A percentile compares a stretch with the other conserved stretches of the same genome.
Conservation (phyloP, 2,329 filamentous ascomycete genomes). For the Didymosphaeria variabile region DNA sequence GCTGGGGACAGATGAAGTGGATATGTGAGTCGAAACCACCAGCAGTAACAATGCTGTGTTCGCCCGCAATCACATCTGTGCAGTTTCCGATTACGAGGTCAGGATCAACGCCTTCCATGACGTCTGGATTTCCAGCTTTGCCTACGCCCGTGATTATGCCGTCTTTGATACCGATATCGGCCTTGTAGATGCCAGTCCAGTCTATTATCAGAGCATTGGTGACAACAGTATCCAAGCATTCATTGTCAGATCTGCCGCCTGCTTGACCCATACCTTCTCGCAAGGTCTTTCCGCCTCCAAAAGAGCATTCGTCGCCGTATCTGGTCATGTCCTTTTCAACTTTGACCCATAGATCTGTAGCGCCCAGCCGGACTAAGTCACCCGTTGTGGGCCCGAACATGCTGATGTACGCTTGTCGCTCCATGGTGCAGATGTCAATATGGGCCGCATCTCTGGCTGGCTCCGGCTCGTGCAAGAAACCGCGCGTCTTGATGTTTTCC, state of each 20-base stretch:
- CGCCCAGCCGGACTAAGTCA: constrained; percentile 81
- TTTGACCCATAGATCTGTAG: constrained; percentile 88
- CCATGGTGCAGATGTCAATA: constrained; percentile 74
- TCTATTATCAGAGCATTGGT: constrained; percentile 91
- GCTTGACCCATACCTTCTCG: constrained; percentile 97
- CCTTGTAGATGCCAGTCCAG: constrained; percentile 93
- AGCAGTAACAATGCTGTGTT: constrained; percentile 89
- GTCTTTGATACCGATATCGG: constrained; percentile 91
- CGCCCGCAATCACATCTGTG: constrained; percentile 91
- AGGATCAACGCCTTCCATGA: constrained; percentile 86
- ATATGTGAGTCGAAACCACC: constrained; percentile 91
- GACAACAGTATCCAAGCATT: constrained; percentile 84
- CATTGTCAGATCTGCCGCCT: constrained; percentile 74
- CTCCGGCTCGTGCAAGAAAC: constrained; percentile 80
- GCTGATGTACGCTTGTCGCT: constrained; percentile 77
- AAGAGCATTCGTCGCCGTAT: constrained; percentile 94
- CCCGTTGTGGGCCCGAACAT: constrained; percentile 96
- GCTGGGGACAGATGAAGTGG: constrained; percentile 95
- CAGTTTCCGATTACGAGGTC: constrained; percentile 85
- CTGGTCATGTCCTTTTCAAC: constrained; percentile 85
- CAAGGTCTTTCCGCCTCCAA: constrained; percentile 92
- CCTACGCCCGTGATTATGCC: constrained; percentile 88
- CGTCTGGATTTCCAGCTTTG: constrained; percentile 95
- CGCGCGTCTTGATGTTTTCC: constrained; percentile 71
- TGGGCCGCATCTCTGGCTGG: constrained; percentile 65